A percentile compares a stretch with the other conserved stretches of the same genome.
phyloP scores from a whole-genome alignment of 306 rosid genomes.

The Gastrolobium bilobum region DNA sequence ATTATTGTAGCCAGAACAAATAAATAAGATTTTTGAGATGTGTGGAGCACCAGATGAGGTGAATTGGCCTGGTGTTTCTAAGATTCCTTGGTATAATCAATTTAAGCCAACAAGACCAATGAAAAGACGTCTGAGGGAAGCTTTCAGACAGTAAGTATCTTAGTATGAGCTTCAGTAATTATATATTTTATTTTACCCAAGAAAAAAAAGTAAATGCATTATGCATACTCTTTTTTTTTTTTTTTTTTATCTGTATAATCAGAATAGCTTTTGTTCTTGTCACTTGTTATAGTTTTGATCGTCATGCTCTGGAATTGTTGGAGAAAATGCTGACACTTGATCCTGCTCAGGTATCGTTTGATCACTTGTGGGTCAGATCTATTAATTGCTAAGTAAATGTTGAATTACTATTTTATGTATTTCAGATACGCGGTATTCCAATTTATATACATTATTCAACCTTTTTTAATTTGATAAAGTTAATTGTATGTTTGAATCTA shows the following conservation, averaged over 20 bases:
- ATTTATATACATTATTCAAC: background rate
- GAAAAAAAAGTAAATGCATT: background rate
- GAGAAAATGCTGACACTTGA: slow-evolving; percentile 77
- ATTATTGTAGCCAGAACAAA: slow-evolving; percentile 72
- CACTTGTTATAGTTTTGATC: slow-evolving; percentile 63
- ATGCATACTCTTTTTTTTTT: background rate
- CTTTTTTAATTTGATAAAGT: slow-evolving; percentile 18
- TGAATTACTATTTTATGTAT: slow-evolving; percentile 11
- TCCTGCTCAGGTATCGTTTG: slow-evolving; percentile 68
- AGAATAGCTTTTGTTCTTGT: slow-evolving; percentile 12
- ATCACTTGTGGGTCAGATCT: background rate
- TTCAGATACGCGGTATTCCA: slow-evolving; percentile 24
- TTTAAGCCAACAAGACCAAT: slow-evolving; percentile 72
- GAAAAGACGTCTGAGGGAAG: slow-evolving; percentile 76
- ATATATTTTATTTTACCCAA: background rate
- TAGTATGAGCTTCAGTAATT: slow-evolving; percentile 16
- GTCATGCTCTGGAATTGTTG: slow-evolving; percentile 76
- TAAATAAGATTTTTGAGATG: slow-evolving; percentile 75
- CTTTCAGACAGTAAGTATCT: slow-evolving; percentile 65
- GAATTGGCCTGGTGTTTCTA: slow-evolving; percentile 76
- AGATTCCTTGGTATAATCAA: slow-evolving; percentile 73
- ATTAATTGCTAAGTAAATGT: slow-evolving; percentile 19
- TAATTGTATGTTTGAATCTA: background rate
- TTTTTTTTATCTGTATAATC: background rate
- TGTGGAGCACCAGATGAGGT: slow-evolving; percentile 84